Conservation (phyloP, 495 filamentous ascomycete genomes). For the Tuber melanosporum region DNA sequence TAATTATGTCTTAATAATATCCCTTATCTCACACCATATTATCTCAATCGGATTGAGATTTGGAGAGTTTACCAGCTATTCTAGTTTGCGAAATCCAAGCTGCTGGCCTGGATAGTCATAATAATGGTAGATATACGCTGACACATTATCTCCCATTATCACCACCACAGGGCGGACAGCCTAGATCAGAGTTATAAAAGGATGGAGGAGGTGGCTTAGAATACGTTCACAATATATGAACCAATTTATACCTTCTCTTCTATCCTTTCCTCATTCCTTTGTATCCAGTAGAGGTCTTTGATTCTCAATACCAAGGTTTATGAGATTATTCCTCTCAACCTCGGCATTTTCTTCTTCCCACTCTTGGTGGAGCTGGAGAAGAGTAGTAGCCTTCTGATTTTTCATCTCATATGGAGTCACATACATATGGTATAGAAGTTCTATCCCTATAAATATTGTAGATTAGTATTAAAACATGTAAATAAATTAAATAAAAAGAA, state of each 20-base stretch:
- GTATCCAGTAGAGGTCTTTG: background rate
- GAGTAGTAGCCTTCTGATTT: background rate
- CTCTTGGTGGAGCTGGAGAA: background rate
- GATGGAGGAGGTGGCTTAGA: background rate
- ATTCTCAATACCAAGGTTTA: background rate
- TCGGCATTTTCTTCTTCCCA: constrained; percentile 1
- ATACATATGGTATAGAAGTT: constrained; percentile 5
- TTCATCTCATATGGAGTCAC: background rate
- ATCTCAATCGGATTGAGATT: no score
- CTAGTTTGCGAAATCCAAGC: no score
- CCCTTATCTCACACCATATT: no score
- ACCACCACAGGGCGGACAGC: background rate
- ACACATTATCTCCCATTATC: constrained; percentile 9
- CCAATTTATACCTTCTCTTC: constrained; percentile 4
- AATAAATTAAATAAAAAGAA: no score
- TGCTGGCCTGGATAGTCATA: no score
- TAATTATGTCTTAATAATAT: no score
- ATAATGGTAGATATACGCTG: constrained; percentile 2
- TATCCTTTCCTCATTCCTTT: background rate
- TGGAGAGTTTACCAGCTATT: no score
- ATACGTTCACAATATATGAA: constrained; percentile 13
- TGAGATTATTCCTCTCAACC: background rate
- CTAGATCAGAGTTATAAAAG: background rate
- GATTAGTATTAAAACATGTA: background rate
- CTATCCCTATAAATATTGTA: background rate